These are phyloP conservation scores for Thelonectria discophora DNA, from an alignment of 2,329 filamentous ascomycete species.

Conservation along the genomic window DNA sequence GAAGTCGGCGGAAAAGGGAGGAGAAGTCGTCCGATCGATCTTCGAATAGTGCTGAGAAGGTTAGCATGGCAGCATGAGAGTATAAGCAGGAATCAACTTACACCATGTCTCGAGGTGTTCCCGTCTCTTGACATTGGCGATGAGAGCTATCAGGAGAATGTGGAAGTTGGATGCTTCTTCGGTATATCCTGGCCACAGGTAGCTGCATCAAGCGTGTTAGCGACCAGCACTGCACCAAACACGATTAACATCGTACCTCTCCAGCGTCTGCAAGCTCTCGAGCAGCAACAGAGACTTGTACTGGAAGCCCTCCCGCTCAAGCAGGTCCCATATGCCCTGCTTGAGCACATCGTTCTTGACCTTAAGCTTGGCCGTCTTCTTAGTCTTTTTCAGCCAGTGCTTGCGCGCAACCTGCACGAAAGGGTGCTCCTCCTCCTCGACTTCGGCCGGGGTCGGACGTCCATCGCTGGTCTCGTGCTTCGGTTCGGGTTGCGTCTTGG, in stretches of 20 bases:
- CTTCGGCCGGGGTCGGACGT: conserved; percentile 67
- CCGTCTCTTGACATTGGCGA: conserved; percentile 87
- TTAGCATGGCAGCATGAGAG: no score
- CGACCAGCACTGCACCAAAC: conserved; percentile 23
- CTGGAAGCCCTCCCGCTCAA: conserved; percentile 83
- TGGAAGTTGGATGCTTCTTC: conserved; percentile 93
- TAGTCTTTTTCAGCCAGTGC: conserved; percentile 79
- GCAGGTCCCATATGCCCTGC: conserved; percentile 84
- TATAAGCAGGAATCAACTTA: no score
- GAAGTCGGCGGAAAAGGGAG: conserved; percentile 84
- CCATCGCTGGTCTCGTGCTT: conserved; percentile 52
- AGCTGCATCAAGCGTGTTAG: conserved; percentile 61
- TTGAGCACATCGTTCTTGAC: conserved; percentile 88
- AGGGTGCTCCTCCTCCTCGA: conserved; percentile 75
- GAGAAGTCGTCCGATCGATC: conserved; percentile 85
- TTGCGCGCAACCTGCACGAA: conserved; percentile 83
- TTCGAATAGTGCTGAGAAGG: conserved; percentile 73
- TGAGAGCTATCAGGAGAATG: conserved; percentile 83
- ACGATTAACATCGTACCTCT: conserved; percentile 63
- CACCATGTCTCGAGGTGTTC: conserved; percentile 90
- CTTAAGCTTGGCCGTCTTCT: conserved; percentile 70
- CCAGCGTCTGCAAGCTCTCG: conserved; percentile 89
- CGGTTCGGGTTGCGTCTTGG: conserved; percentile 47
- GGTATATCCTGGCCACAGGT: conserved; percentile 92
- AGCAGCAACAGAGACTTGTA: conserved; percentile 81